Percentiles rank a stretch among this genome's conserved stretches.
These are phyloP conservation scores for Candida awuae DNA, from an alignment of 805 yeast genomes.

Conservation along the genomic window DNA sequence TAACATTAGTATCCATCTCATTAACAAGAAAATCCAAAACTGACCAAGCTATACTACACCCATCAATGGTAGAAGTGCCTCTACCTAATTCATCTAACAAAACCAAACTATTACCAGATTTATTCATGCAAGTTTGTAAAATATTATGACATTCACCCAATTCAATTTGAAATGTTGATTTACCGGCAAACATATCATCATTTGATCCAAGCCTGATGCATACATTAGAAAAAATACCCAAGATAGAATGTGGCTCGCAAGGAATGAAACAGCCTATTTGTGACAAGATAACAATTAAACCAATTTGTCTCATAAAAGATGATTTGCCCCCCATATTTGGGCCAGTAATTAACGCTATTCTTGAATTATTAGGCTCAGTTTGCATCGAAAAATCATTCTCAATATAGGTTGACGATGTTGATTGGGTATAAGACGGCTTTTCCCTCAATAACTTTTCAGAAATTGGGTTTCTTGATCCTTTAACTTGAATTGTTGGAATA, in stretches of 20 bases:
- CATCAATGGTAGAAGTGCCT: conserved; percentile 66
- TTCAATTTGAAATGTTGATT: conserved; percentile 80
- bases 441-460: conserved; percentile 17
- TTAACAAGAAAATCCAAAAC: conserved; percentile 50
- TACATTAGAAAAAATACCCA: conserved; percentile 57
- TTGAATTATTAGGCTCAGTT: conserved; percentile 26
- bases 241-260: conserved; percentile 40
- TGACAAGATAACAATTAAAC: conserved; percentile 60
- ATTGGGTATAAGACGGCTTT: not conserved
- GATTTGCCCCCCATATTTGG: conserved; percentile 90
- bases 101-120: conserved; percentile 41
- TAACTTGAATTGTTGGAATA: conserved; percentile 40
- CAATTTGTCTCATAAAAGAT: conserved; percentile 66
- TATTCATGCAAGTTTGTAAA: conserved; percentile 36
- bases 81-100: conserved; percentile 72
- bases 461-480: conserved; percentile 41
- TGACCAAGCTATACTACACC: conserved; percentile 72
- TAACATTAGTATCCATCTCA: conserved; percentile 34
- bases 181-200: conserved; percentile 66
- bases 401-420: conserved; percentile 36
- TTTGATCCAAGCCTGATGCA: conserved; percentile 69
- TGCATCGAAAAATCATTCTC: conserved; percentile 55
- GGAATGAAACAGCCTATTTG: conserved; percentile 77
- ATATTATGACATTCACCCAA: conserved; percentile 59
- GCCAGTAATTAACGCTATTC: conserved; percentile 66